Evolutionary conservation across 495 filamentous ascomycete species (phyloP), one percentile per base, ranked within the genome.

Genomic region (Aspergillus biplanus): DNA sequence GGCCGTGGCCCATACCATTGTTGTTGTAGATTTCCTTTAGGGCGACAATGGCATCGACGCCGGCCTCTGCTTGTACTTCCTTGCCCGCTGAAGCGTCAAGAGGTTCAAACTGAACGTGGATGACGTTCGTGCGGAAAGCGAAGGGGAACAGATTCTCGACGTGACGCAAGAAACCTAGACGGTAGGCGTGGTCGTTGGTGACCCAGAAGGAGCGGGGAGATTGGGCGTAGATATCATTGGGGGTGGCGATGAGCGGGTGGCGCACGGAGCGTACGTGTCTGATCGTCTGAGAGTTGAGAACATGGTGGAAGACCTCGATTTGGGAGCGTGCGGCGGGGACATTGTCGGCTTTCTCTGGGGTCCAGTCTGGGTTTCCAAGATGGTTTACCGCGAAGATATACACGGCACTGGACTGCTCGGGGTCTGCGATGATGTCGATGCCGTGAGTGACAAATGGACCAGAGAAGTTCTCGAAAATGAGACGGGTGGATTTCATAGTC

Each of bases 371-470:
- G 59, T 86, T 84, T 0, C 82, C 73, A 18, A 81, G 57, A 50
- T 89, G 86, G 61, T 89, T 89, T 50, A 88, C 69, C 7, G 81
- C 86, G 59, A 83, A 85, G 64, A 89, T 84, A 69, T 86, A 89
- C 8, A 88, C 82, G 0, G 84, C 79, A 32, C 70, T 61, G 2
- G 71, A 58, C 21, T 74, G 67, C 9, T 75, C 67, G 0, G 75
- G 78, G 33, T 86, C 80, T 0, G 67, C 70, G 44, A 85, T 78
- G 5, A 89, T 76, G 53, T 85, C 83, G 59, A 89, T 85, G 8
- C 87, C 87, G 62, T 89, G 87, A 0, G 86, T 86, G 7, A 84
- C 65, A 52, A 89, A 86, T 0, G 83, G 75, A 9, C 78, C 76
- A 16, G 78, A 52, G 65, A 88, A 88, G 65, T 82, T 76, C 11